Evolutionary conservation across 192 early-diverging fungal species (phyloP).

Genomic region (Umbelopsis vinacea): DNA sequence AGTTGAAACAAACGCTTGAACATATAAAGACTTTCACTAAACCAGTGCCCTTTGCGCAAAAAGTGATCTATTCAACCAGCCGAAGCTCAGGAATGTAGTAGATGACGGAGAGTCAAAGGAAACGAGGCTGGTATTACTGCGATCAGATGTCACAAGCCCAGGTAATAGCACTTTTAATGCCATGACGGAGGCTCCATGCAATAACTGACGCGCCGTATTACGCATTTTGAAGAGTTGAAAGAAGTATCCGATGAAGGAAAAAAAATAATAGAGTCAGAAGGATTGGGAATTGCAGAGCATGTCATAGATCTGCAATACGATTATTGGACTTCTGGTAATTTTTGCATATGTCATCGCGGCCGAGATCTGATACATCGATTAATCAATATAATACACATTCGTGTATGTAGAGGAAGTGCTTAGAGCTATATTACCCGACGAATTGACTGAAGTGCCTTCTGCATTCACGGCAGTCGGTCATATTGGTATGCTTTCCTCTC

Average conservation of each 20-base stretch:
- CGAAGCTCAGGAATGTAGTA: constrained; percentile 69
- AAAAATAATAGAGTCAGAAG: constrained; percentile 9
- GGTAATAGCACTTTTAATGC: constrained; percentile 15
- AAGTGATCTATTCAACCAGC: constrained; percentile 64
- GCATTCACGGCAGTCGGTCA: constrained; percentile 89
- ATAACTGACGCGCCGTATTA: constrained; percentile 31
- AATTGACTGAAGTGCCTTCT: constrained; percentile 76
- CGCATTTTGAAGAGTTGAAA: constrained; percentile 6
- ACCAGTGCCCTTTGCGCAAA: not conserved
- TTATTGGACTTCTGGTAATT: constrained; percentile 83
- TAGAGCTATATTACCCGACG: constrained; percentile 82
- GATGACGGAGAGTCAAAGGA: constrained; percentile 59
- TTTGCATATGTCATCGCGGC: not conserved
- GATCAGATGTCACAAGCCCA: constrained; percentile 41
- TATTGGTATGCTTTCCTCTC: constrained; percentile 65
- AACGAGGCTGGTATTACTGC: constrained; percentile 52
- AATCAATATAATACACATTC: not conserved
- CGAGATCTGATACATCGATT: not conserved
- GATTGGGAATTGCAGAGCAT: constrained; percentile 57
- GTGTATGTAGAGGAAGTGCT: constrained; percentile 81
- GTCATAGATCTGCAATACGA: constrained; percentile 76
- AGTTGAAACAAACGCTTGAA: not conserved
- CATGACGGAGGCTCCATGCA: too few species aligned
- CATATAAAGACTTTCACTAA: not conserved
- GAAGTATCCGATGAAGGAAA: constrained; percentile 18